These are phyloP conservation scores for Pulveroboletus sp. DNA, from an alignment of 768 basidiomycete species.

Conservation along the genomic window DNA sequence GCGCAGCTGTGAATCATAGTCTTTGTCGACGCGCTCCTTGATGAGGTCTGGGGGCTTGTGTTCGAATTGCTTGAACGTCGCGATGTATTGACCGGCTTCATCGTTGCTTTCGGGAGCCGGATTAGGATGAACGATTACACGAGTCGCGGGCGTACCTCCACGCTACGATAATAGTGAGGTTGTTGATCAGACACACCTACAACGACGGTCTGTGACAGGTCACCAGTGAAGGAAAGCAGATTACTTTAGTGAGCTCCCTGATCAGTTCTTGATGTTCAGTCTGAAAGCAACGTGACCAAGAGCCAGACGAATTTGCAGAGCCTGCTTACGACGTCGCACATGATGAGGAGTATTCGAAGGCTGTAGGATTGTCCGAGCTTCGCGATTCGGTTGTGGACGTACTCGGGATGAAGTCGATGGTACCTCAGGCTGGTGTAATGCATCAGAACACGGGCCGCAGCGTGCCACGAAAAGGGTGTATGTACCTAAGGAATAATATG, in stretches of 20 bases:
- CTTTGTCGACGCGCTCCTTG: slow-evolving; percentile 90
- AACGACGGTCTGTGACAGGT: slow-evolving; percentile 1
- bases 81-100: slow-evolving; percentile 89
- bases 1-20: slow-evolving; percentile 77
- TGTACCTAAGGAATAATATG: slow-evolving; percentile 84
- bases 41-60: slow-evolving; percentile 90
- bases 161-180: slow-evolving; percentile 86
- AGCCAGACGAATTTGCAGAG: neutral
- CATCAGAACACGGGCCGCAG: neutral
- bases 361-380: slow-evolving; percentile 78
- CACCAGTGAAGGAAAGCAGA: slow-evolving; percentile 6
- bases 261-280: slow-evolving; percentile 89
- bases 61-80: slow-evolving; percentile 90
- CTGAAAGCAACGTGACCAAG: slow-evolving; percentile 36
- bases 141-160: slow-evolving; percentile 63
- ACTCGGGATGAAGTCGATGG: slow-evolving; percentile 96
- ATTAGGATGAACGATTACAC: slow-evolving; percentile 1
- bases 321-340: slow-evolving; percentile 83
- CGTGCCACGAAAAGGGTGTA: neutral
- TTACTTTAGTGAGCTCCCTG: slow-evolving; percentile 85
- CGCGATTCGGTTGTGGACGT: slow-evolving; percentile 88
- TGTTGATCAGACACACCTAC: slow-evolving; percentile 84
- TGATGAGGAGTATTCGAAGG: slow-evolving; percentile 78
- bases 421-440: slow-evolving; percentile 69
- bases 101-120: slow-evolving; percentile 53